phyloP scores from a whole-genome alignment of 179 eudicot genomes.

The Nepenthes alata region DNA sequence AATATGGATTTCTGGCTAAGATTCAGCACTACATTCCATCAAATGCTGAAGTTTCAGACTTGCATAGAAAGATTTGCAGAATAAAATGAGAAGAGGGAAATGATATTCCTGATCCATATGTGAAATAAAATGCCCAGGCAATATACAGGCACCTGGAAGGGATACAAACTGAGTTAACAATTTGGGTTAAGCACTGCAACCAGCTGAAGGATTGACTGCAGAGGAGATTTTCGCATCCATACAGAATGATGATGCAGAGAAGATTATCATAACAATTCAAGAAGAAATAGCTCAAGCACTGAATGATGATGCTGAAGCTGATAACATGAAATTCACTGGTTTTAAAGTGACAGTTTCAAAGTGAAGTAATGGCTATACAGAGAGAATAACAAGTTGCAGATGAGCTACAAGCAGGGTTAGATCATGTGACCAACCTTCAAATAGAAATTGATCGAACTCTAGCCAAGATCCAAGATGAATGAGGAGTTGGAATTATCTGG shows the following conservation, averaged over 20 bases:
- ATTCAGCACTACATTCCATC: slow-evolving; percentile 59
- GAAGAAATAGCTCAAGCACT: slow-evolving; percentile 48
- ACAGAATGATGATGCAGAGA: slow-evolving; percentile 14
- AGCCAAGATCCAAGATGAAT: slow-evolving; percentile 32
- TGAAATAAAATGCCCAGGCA: slow-evolving; percentile 54
- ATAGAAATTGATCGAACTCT: slow-evolving; percentile 46
- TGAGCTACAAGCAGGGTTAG: slow-evolving; percentile 64
- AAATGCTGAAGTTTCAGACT: slow-evolving; percentile 58
- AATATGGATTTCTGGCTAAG: slow-evolving; percentile 83
- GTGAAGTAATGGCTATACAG: slow-evolving; percentile 82
- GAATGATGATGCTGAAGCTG: slow-evolving; percentile 52
- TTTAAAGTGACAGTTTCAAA: slow-evolving; percentile 76
- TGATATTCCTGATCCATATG: slow-evolving; percentile 18
- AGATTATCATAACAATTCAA: slow-evolving; percentile 58
- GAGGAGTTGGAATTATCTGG: slow-evolving; percentile 42
- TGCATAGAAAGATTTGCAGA: slow-evolving; percentile 44
- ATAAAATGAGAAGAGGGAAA: slow-evolving; percentile 37
- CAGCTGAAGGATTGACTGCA: slow-evolving; percentile 56
- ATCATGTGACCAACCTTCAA: slow-evolving; percentile 46
- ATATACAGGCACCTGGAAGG: slow-evolving; percentile 70
- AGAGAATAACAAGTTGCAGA: slow-evolving; percentile 74
- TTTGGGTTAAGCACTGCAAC: slow-evolving; percentile 58
- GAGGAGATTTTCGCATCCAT: slow-evolving; percentile 23
- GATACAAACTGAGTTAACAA: slow-evolving; percentile 49
- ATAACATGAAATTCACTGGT: slow-evolving; percentile 60